Percentiles rank a stretch among this genome's conserved stretches.
phyloP scores from a whole-genome alignment of 2,329 filamentous ascomycete genomes.

The Magnaporthales sp. region DNA sequence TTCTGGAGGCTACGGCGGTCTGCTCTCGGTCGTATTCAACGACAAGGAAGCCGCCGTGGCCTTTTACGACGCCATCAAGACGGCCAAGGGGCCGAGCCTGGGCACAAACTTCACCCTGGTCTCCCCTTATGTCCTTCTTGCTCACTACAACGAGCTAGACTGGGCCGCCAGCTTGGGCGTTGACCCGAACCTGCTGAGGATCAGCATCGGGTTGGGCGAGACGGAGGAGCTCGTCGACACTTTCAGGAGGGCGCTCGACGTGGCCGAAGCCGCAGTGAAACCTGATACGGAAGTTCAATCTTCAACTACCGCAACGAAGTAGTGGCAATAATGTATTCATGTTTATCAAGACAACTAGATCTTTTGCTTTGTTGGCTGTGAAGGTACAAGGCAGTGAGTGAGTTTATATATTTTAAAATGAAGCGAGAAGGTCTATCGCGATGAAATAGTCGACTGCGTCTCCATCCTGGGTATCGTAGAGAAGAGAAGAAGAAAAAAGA shows the following conservation, averaged over 20 bases:
- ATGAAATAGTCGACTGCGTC: not conserved
- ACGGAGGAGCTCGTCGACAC: constrained; percentile 51
- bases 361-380: too few species aligned
- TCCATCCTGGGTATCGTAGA: not conserved
- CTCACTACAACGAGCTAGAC: constrained; percentile 85
- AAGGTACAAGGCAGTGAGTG: not conserved
- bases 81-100: constrained; percentile 86
- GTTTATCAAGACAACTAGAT: not conserved
- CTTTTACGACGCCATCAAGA: constrained; percentile 81
- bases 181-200: constrained; percentile 67
- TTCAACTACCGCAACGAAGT: not conserved
- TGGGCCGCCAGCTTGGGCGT: constrained; percentile 82
- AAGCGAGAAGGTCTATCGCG: not conserved
- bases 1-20: constrained; percentile 77
- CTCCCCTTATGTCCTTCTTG: constrained; percentile 83
- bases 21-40: constrained; percentile 78
- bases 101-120: constrained; percentile 95
- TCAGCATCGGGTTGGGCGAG: constrained; percentile 88
- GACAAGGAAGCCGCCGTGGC: constrained; percentile 59
- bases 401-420: not conserved
- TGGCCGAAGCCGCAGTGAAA: constrained; percentile 27
- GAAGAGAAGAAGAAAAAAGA: not conserved
- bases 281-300: not conserved
- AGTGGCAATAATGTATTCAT: not conserved
- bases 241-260: constrained; percentile 63